These are phyloP conservation scores for Zygoascus flipseniorum DNA, from an alignment of 805 yeast genomes.

Conservation along the genomic window DNA sequence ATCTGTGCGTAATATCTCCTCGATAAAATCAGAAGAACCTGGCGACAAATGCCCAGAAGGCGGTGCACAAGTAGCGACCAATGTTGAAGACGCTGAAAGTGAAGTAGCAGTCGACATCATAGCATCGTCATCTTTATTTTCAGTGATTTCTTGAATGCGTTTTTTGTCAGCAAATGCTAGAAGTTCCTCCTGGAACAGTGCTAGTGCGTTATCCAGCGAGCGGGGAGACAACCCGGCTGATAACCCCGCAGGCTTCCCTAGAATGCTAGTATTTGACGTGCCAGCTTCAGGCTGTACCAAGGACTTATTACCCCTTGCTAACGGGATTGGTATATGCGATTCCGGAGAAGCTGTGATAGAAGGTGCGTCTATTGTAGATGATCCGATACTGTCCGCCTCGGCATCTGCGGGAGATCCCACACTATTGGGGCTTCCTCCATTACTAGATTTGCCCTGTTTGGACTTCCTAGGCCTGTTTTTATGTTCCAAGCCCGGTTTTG, in stretches of 20 bases:
- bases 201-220: neutral
- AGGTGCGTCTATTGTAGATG: neutral
- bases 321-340: neutral
- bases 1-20: neutral
- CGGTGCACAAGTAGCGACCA: neutral
- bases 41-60: neutral
- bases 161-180: neutral
- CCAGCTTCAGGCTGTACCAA: neutral
- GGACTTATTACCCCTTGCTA: neutral
- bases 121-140: neutral
- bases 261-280: neutral
- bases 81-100: neutral
- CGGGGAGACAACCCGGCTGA: neutral
- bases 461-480: slow-evolving; percentile 30
- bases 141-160: neutral
- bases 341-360: neutral
- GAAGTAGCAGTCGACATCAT: neutral
- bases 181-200: neutral
- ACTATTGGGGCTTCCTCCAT: neutral
- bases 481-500: slow-evolving; percentile 55
- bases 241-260: neutral
- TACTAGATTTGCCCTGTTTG: neutral
- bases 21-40: neutral
- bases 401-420: neutral
- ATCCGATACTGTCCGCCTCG: neutral